A percentile compares a stretch with the other conserved stretches of the same genome.
Evolutionary conservation across 2,329 filamentous ascomycete genomes (phyloP).

Genomic region (Ceratocystis destructans): DNA sequence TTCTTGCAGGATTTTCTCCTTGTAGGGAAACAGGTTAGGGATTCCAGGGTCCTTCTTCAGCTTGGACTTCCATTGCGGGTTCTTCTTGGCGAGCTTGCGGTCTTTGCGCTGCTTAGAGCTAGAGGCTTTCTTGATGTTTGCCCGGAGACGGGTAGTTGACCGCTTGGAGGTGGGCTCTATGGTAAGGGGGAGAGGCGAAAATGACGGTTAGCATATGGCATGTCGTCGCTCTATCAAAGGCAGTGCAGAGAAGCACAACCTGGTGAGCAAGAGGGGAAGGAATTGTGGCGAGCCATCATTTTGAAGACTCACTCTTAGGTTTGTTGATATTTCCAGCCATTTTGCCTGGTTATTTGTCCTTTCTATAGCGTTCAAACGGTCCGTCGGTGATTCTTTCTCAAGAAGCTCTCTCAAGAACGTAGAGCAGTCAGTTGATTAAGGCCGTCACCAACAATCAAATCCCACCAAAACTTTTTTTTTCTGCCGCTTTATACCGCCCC

Average conservation of each 20-base stretch:
- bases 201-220: neutral
- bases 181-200: neutral
- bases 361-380: neutral
- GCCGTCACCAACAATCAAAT: conserved; percentile 6
- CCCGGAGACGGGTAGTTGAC: conserved; percentile 70
- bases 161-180: conserved; percentile 92
- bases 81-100: conserved; percentile 84
- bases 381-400: neutral
- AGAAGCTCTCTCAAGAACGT: neutral
- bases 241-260: neutral
- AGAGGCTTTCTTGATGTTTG: conserved; percentile 92
- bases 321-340: conserved; percentile 45
- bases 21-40: conserved; percentile 93
- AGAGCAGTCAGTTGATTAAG: neutral
- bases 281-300: neutral
- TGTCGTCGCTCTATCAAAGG: neutral
- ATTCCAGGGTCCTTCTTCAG: conserved; percentile 97
- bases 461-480: conserved; percentile 19
- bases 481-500: conserved; percentile 19
- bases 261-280: neutral
- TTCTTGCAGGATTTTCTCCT: conserved; percentile 85
- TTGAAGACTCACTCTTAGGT: conserved; percentile 35
- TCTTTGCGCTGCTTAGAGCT: conserved; percentile 81
- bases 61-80: conserved; percentile 89
- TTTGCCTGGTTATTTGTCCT: conserved; percentile 18